Evolutionary conservation across 768 basidiomycete species (phyloP), one percentile per base, ranked within the genome.

Genomic region (Ephemerocybe angulata): DNA sequence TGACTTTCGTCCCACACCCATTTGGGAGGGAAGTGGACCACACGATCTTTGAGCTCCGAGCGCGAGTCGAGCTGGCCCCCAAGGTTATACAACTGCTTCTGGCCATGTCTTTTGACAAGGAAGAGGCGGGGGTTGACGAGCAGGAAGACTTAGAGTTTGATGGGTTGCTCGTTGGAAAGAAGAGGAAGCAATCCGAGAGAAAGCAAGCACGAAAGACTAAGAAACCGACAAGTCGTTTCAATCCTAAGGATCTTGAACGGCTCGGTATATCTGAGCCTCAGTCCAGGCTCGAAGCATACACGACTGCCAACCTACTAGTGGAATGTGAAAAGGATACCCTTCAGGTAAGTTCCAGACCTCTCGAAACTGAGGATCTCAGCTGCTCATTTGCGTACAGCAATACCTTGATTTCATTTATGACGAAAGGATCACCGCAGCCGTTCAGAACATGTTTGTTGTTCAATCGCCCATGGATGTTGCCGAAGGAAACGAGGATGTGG

Each of bases 101-200:
- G 10, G 25, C 10, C 19, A 7, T 31, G 13, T 12, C 13, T 21
- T 31, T 49, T 49, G 43, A n/a, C n/a, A n/a, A 24, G 21, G 22
- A 46, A 46, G 21, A 4, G 43, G 8, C 12, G 7, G 8, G 6
- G 8, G 12, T 24, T 4, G 22, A 6, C 21, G 43, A 46, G 13
- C 21, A 7, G 21, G 43, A 46, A 13, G 12, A 8, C 21, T 24
- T 24, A 7, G 43, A 24, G 27, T 21, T 46, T 42, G 40, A 42
- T 15, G 6, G 8, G 6, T 10, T 55, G 17, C 25, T 22, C 3
- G 28, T 55, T 31, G 37, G 35, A 22, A 46, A 21, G 21, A 55
- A 55, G 37, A 41, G 29, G 17, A 28, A 27, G 21, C 44, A 55
- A 24, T 33, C 44, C 8, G 43, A 48, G 46, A 48, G 33, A 46